Base-by-base conservation (phyloP, 768 basidiomycete species). In the Phaeolepiota aurea region DNA sequence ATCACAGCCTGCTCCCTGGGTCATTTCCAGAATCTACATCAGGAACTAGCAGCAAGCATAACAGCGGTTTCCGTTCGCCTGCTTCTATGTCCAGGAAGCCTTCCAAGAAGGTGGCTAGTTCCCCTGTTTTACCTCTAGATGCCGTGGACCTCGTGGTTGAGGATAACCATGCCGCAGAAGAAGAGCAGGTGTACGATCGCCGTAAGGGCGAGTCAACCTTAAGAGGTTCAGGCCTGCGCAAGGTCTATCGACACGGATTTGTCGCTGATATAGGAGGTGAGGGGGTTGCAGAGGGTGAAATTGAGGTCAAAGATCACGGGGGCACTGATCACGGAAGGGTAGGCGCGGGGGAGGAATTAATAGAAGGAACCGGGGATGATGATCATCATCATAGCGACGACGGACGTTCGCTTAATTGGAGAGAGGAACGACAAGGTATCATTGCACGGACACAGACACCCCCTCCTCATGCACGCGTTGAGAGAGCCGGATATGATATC, bases 91-190 rank as follows among this genome's bases (percentile, higher is more conserved):
- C 68, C 34, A 59, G 59, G 19, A 54, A 44, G 7, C 59, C 46
- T 32, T 65, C 66, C 33, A 14, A n/a, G 3, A 52, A 50, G 10
- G 41, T 49, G 32, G 37, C 44, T 33, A 38, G 34, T 10, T 54
- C 61, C 3, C 56, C 61, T 13, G 55, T 54, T 9, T 58, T 78
- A 10, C 73, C 74, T 11, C 71, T 76, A 1, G 86, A 97, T 47
- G 92, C 93, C 1, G 82, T 97, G 1, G 94, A 99, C 53, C 68
- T 99, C 13, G 74, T 97, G 3, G 78, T 93, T 0, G 85, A 87
- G 52, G 84, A 82, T 51, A 45, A 55, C 5, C 54, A 65, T 5
- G 77, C 79, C 3, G 74, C 69, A 20, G 68, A 76, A 45, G 68
- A 71, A 42, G 74, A 74, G 20, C 63, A 68, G 49, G 57, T 61